Evolutionary conservation across 441 rosid species (phyloP), one percentile per base, ranked within the genome.

Genomic region (Jatropha multifida): DNA sequence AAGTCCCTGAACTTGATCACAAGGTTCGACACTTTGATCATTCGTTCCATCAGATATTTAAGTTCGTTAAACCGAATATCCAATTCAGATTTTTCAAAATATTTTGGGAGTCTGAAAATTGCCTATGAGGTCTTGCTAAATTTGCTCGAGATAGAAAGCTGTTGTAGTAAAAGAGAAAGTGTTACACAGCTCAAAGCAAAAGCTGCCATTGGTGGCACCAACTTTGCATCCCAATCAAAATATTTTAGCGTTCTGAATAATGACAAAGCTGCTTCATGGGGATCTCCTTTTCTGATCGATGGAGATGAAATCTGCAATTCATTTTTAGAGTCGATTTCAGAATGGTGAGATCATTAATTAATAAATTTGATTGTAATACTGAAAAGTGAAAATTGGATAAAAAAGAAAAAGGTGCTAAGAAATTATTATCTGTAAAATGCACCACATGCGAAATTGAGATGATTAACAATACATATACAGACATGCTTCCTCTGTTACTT

Each of bases 151-250:
- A 88, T 76, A 86, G 86, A 89, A 89, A 84, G 32, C 32, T 32
- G 32, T 73, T 93, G 91, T 42, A 90, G 89, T 40, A 93, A 89
- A 15, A 95, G 94, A 92, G 92, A 93, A 81, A 93, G 92, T 82
- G 90, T 95, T 74, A 95, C 99, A 42, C 90, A 93, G 83, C 87
- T 88, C 68, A 95, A 80, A 44, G 96, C 94, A 70, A 95, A 95
- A 12, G 97, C 98, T 13, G 98, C 90, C 59, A 95, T 76, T 65
- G 90, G 78, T 75, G 93, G 84, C 65, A 95, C 97, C 67, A 95
- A 79, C 86, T 93, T 95, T 15, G 90, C 92, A 60, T 95, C 97
- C 99, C 99, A 92, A 11, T 89, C 76, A 77, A 82, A 95, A 85
- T 80, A 77, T 15, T 95, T 68, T n/a, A 95, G 85, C 84, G 85